Evolutionary conservation across 1,139 yeast genomes (phyloP).

Genomic region (Geotrichum macrosporum): DNA sequence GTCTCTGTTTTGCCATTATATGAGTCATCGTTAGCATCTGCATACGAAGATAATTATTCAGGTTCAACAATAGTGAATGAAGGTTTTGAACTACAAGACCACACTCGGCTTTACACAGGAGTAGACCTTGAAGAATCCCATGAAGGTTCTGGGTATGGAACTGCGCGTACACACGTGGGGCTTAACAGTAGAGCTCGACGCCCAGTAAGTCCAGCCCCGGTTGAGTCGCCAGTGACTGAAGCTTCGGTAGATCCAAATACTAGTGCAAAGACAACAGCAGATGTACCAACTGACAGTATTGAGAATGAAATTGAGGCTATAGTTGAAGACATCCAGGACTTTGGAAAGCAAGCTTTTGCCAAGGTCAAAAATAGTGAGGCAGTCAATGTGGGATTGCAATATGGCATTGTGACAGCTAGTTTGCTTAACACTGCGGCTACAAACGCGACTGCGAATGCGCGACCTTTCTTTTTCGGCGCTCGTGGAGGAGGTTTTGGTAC

Average conservation of each 20-base stretch:
- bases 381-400: slow-evolving; percentile 9
- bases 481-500: slow-evolving; percentile 1
- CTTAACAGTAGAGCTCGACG: not conserved
- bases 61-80: not conserved
- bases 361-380: slow-evolving; percentile 10
- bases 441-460: slow-evolving; percentile 14
- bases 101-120: not conserved
- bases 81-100: not conserved
- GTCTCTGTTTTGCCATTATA: not conserved
- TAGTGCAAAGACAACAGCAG: not conserved
- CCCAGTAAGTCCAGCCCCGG: not conserved
- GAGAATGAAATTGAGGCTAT: slow-evolving; percentile 19
- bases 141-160: not conserved
- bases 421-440: slow-evolving; percentile 18
- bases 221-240: not conserved
- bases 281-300: slow-evolving; percentile 1
- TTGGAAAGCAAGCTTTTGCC: slow-evolving; percentile 14
- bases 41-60: not conserved
- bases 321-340: slow-evolving; percentile 17
- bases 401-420: slow-evolving; percentile 19
- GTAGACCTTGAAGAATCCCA: not conserved
- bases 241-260: not conserved
- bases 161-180: slow-evolving; percentile 1
- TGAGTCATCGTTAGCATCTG: not conserved
- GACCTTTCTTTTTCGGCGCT: slow-evolving; percentile 8